phyloP scores from a whole-genome alignment of 371 early-diverging fungal species.

The Ecytonucleospora hepatopenaei region DNA sequence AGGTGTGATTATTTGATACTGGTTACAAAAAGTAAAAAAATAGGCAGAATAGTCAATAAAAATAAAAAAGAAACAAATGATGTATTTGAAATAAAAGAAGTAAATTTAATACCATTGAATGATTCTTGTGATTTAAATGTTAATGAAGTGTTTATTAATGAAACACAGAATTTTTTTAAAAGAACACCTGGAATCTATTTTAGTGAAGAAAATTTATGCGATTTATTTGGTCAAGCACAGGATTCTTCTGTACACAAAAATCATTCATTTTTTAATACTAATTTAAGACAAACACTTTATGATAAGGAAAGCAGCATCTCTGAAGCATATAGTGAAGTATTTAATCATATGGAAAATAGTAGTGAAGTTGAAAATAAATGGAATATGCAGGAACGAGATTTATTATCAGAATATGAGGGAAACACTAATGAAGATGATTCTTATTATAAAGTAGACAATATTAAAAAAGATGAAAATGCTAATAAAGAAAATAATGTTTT shows the following conservation, averaged over 20 bases:
- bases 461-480: constrained; percentile 15
- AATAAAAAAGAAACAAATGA: constrained; percentile 1
- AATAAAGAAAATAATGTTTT: background rate
- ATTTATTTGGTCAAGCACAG: too few species aligned
- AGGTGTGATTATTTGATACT: constrained; percentile 30
- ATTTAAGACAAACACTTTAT: constrained; percentile 39
- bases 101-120: constrained; percentile 23
- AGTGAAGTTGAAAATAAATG: too few species aligned
- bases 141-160: constrained; percentile 4
- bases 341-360: too few species aligned
- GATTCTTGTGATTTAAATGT: constrained; percentile 4
- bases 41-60: constrained; percentile 29
- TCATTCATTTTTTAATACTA: constrained; percentile 21
- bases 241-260: background rate
- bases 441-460: too few species aligned
- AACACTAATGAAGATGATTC: too few species aligned
- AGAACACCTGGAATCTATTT: constrained; percentile 3
- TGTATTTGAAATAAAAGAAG: constrained; percentile 47
- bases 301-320: constrained; percentile 27
- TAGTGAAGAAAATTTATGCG: background rate
- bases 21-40: constrained; percentile 24
- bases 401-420: too few species aligned
- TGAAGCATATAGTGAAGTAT: too few species aligned
- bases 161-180: background rate
- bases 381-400: too few species aligned